A percentile compares a stretch with the other conserved stretches of the same genome.
Conservation (phyloP, 352 stramenopile genomes). For the Pythium insidiosum region DNA sequence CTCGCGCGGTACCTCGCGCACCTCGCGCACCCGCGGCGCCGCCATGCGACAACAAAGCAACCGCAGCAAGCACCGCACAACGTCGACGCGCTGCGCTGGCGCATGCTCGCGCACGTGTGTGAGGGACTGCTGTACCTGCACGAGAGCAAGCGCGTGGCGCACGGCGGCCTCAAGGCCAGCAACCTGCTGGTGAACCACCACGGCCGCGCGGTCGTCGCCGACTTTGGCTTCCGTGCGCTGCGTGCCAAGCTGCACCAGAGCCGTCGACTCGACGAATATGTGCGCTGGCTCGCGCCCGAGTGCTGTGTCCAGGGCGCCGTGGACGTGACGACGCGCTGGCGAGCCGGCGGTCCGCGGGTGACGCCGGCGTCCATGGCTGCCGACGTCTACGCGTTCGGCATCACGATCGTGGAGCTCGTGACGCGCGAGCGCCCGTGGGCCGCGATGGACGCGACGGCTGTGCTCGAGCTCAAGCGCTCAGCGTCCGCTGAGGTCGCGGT, state of each 20-base stretch:
- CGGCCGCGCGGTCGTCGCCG: conserved; percentile 46
- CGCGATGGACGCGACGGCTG: conserved; percentile 28
- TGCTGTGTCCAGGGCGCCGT: too few species aligned
- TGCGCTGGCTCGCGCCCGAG: conserved; percentile 65
- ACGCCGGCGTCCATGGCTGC: conserved; percentile 35
- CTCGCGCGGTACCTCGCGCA: conserved; percentile 35
- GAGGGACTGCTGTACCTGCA: conserved; percentile 59
- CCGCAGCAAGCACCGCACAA: too few species aligned
- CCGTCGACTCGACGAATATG: conserved; percentile 26
- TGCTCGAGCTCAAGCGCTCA: conserved; percentile 48
- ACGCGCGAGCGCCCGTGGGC: conserved; percentile 43
- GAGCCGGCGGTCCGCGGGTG: conserved; percentile 18
- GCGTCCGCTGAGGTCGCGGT: conserved; percentile 6
- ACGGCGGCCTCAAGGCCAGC: conserved; percentile 49
- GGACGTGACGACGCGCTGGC: conserved; percentile 21
- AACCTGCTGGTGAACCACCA: conserved; percentile 70
- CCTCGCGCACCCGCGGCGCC: conserved; percentile 14
- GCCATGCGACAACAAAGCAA: too few species aligned
- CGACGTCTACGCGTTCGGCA: conserved; percentile 71
- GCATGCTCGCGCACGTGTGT: conserved; percentile 46
- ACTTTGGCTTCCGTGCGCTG: conserved; percentile 27
- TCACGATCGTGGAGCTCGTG: conserved; percentile 68
- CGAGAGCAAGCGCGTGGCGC: conserved; percentile 38
- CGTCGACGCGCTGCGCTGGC: conserved; percentile 37
- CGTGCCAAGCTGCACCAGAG: conserved; percentile 20